Evolutionary conservation across 2,329 filamentous ascomycete genomes (phyloP).

Genomic region (Polychaeton citri): DNA sequence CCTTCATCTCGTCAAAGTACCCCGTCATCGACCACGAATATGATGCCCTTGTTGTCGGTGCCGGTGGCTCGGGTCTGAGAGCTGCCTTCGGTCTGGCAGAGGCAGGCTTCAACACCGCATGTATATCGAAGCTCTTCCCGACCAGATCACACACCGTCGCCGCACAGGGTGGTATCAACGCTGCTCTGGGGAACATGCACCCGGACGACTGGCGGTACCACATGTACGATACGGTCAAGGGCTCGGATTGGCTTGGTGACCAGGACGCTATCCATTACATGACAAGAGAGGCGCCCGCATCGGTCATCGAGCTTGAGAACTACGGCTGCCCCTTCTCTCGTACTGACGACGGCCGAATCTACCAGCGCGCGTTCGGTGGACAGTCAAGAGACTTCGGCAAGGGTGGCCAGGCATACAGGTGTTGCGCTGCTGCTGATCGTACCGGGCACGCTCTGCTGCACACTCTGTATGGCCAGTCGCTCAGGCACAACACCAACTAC

Average conservation of each 20-base stretch:
- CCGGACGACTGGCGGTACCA: conserved; percentile 98
- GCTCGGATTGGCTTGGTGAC: conserved; percentile 93
- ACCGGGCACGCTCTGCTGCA: conserved; percentile 95
- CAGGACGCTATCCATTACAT: conserved; percentile 98
- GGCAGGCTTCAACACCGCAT: conserved; percentile 80
- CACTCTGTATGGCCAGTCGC: conserved; percentile 94
- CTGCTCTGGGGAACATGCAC: conserved; percentile 89
- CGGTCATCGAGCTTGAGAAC: conserved; percentile 89
- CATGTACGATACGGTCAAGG: conserved; percentile 99
- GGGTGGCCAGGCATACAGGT: conserved; percentile 95
- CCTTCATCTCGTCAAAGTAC: conserved; percentile 79
- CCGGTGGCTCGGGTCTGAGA: conserved; percentile 68
- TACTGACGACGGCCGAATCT: conserved; percentile 94
- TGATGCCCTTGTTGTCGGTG: conserved; percentile 88
- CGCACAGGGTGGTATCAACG: conserved; percentile 67
- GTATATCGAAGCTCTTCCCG: conserved; percentile 75
- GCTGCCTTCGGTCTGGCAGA: conserved; percentile 77
- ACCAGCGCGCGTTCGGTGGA: conserved; percentile 96
- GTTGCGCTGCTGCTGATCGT: conserved; percentile 89
- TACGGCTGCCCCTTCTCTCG: conserved; percentile 94
- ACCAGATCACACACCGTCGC: conserved; percentile 77
- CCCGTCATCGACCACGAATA: conserved; percentile 98
- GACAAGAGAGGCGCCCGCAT: conserved; percentile 84
- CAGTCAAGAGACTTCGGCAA: conserved; percentile 92
- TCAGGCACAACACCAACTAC: conserved; percentile 97